Percentiles rank a stretch among this genome's conserved stretches.
Conservation (phyloP, 768 basidiomycete species). For the Hysterangium stoloniferum region DNA sequence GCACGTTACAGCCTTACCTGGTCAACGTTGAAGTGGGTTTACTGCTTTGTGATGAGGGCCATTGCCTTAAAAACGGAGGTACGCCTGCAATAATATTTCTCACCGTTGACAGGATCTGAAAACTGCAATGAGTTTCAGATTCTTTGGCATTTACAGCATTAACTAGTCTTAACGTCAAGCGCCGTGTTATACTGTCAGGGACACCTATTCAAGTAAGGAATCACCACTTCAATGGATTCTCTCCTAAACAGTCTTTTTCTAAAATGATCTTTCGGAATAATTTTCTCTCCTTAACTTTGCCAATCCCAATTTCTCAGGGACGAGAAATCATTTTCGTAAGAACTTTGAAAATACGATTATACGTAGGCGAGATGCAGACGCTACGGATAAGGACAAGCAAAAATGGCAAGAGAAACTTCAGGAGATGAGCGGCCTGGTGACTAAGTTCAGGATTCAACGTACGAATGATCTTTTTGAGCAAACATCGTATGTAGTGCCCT, state of each 20-base stretch:
- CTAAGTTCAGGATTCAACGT: slow-evolving; percentile 89
- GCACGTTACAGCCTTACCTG: slow-evolving; percentile 69
- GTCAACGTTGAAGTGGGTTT: slow-evolving; percentile 79
- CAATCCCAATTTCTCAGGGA: slow-evolving; percentile 83
- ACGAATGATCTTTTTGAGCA: slow-evolving; percentile 90
- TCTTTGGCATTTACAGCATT: slow-evolving; percentile 83
- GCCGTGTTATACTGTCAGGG: slow-evolving; percentile 89
- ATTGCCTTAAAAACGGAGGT: slow-evolving; percentile 95
- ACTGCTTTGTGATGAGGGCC: slow-evolving; percentile 95
- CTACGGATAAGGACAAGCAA: slow-evolving; percentile 70
- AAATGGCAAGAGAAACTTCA: slow-evolving; percentile 84
- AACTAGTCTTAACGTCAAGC: slow-evolving; percentile 73
- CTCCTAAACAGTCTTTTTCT: slow-evolving; percentile 8
- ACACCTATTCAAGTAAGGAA: slow-evolving; percentile 76
- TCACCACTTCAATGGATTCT: slow-evolving; percentile 8
- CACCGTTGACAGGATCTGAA: slow-evolving; percentile 1
- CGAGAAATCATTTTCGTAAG: slow-evolving; percentile 86
- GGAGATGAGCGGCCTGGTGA: slow-evolving; percentile 79
- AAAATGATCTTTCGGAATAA: slow-evolving; percentile 93
- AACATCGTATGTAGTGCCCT: slow-evolving; percentile 62
- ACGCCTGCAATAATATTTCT: slow-evolving; percentile 20
- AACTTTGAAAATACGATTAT: slow-evolving; percentile 92
- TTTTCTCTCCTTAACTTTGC: slow-evolving; percentile 91
- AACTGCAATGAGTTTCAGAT: slow-evolving; percentile 37
- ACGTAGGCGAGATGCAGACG: slow-evolving; percentile 82